phyloP scores from a whole-genome alignment of 495 filamentous ascomycete species.

The Mytilinidion resinicola region DNA sequence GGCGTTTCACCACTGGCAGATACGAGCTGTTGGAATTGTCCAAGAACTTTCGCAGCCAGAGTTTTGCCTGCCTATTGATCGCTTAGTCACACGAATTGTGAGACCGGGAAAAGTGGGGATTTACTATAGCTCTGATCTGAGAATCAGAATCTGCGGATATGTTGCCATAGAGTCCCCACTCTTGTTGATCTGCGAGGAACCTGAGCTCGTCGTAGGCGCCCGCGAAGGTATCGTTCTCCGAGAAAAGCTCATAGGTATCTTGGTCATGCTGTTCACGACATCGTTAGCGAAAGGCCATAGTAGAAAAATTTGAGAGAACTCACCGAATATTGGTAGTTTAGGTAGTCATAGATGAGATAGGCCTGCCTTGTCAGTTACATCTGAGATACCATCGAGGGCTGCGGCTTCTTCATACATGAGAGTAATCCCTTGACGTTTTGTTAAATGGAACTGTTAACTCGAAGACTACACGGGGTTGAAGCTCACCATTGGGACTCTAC shows the following conservation, averaged over 20 bases:
- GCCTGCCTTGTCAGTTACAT: conserved; percentile 37
- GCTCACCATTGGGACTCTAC: conserved; percentile 10
- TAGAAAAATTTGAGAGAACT: too few species aligned
- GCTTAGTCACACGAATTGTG: too few species aligned
- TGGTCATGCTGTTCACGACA: conserved; percentile 48
- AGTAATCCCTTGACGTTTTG: neutral
- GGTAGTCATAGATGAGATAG: conserved; percentile 60
- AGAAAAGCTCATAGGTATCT: conserved; percentile 47
- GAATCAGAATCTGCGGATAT: conserved; percentile 39
- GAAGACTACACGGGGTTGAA: neutral
- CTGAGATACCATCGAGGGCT: conserved; percentile 38
- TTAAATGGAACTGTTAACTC: too few species aligned
- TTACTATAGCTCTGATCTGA: conserved; percentile 43
- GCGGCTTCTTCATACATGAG: neutral
- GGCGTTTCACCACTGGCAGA: conserved; percentile 16
- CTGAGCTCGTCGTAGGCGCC: conserved; percentile 50
- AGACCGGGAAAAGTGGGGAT: too few species aligned
- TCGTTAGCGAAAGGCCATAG: too few species aligned
- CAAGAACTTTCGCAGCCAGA: conserved; percentile 55
- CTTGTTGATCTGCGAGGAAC: conserved; percentile 57
- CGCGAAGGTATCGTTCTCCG: conserved; percentile 20
- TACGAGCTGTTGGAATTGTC: conserved; percentile 49
- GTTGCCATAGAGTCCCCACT: conserved; percentile 55
- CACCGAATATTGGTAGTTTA: conserved; percentile 57
- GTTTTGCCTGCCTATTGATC: conserved; percentile 48